phyloP scores from a whole-genome alignment of 176 grass and related monocot species.

The Canna indica region DNA sequence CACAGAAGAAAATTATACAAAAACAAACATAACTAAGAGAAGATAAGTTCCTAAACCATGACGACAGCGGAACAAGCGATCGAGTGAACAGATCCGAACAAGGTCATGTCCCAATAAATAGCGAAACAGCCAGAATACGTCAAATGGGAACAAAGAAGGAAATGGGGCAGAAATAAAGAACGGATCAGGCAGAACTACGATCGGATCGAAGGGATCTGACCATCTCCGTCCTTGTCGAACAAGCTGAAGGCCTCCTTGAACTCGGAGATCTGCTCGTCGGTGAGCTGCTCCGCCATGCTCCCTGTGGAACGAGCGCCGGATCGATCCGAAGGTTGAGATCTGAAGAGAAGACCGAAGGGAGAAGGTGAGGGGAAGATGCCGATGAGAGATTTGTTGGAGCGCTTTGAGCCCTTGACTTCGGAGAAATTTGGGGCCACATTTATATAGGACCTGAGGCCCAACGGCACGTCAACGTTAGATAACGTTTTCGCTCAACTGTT shows the following conservation, averaged over 20 bases:
- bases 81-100: neutral
- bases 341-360: neutral
- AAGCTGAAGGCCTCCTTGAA: constrained; percentile 8
- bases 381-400: neutral
- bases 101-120: neutral
- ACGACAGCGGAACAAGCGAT: neutral
- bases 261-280: constrained; percentile 1
- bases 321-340: neutral
- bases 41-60: neutral
- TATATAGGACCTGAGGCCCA: neutral
- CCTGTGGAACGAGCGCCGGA: neutral
- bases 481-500: no score
- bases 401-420: neutral
- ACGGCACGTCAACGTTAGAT: neutral
- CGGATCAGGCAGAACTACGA: neutral
- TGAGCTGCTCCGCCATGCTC: constrained; percentile 4
- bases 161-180: neutral
- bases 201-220: neutral
- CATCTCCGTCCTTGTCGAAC: constrained; percentile 8
- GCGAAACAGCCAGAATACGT: neutral
- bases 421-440: neutral
- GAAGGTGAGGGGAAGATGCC: neutral
- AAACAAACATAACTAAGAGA: neutral
- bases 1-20: neutral
- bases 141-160: neutral